Percentiles rank a stretch among this genome's conserved stretches.
phyloP scores from a whole-genome alignment of 106 monocot genomes.

The Dendrobium officinale region DNA sequence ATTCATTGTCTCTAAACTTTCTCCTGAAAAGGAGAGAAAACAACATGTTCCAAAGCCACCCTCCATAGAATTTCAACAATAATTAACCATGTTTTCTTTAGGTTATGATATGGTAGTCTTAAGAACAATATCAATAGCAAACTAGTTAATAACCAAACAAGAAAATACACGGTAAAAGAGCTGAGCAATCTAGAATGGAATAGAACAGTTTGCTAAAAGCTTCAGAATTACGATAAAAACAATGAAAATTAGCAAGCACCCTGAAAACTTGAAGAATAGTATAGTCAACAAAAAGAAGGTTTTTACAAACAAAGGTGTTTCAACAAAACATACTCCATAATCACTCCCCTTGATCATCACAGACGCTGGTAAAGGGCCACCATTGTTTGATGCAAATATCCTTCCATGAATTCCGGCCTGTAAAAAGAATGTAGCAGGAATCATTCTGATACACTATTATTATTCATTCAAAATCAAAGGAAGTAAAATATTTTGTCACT shows the following conservation, averaged over 20 bases:
- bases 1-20: too few species aligned
- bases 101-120: too few species aligned
- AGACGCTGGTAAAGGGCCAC: slow-evolving; percentile 71
- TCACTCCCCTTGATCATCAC: slow-evolving; percentile 63
- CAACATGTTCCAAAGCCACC: not conserved
- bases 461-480: not conserved
- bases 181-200: too few species aligned
- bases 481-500: not conserved
- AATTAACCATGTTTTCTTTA: too few species aligned
- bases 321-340: slow-evolving; percentile 42
- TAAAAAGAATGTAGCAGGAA: slow-evolving; percentile 7
- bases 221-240: not conserved
- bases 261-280: not conserved
- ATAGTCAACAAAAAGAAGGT: not conserved
- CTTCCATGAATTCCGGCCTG: slow-evolving; percentile 90
- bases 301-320: not conserved
- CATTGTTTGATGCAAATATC: slow-evolving; percentile 64
- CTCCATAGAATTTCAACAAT: too few species aligned
- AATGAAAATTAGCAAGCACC: not conserved
- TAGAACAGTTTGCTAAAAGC: not conserved
- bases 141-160: too few species aligned
- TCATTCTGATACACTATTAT: not conserved
- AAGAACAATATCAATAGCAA: too few species aligned
- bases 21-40: not conserved
- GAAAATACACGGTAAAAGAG: too few species aligned